phyloP scores from a whole-genome alignment of 139 green algal genomes.

The Monoraphidium neglectum region DNA sequence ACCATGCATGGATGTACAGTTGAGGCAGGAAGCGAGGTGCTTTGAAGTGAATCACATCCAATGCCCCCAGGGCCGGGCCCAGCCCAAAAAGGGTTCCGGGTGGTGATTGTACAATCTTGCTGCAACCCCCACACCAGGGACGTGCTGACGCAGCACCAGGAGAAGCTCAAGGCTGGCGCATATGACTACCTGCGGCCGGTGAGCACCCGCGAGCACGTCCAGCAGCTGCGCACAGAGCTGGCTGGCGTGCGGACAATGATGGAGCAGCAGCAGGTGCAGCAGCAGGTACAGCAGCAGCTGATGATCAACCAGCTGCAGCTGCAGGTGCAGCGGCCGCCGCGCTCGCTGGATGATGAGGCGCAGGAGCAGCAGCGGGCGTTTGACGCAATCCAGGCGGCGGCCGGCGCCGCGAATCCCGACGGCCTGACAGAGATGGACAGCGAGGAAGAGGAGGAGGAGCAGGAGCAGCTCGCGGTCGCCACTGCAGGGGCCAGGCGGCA shows the following conservation, averaged over 20 bases:
- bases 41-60: too few species aligned
- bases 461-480: too few species aligned
- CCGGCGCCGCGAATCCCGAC: too few species aligned
- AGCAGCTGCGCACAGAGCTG: conserved; percentile 4
- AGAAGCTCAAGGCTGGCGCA: neutral
- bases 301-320: neutral
- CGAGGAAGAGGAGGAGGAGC: too few species aligned
- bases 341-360: conserved; percentile 7
- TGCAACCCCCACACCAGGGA: neutral
- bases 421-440: too few species aligned
- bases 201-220: conserved; percentile 10
- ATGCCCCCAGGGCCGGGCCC: too few species aligned
- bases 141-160: neutral
- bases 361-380: conserved; percentile 12
- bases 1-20: too few species aligned
- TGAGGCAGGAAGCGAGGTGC: too few species aligned
- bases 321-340: conserved; percentile 2
- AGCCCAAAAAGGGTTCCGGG: too few species aligned
- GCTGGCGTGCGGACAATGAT: conserved; percentile 5
- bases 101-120: too few species aligned
- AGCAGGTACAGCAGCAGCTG: conserved; percentile 2
- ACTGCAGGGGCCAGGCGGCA: too few species aligned
- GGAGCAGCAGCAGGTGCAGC: conserved; percentile 3
- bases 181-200: conserved; percentile 7
- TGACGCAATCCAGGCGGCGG: neutral